A percentile compares a stretch with the other conserved stretches of the same genome.
phyloP scores from a whole-genome alignment of 2,329 filamentous ascomycete genomes.

The Aspergillus udagawae region DNA sequence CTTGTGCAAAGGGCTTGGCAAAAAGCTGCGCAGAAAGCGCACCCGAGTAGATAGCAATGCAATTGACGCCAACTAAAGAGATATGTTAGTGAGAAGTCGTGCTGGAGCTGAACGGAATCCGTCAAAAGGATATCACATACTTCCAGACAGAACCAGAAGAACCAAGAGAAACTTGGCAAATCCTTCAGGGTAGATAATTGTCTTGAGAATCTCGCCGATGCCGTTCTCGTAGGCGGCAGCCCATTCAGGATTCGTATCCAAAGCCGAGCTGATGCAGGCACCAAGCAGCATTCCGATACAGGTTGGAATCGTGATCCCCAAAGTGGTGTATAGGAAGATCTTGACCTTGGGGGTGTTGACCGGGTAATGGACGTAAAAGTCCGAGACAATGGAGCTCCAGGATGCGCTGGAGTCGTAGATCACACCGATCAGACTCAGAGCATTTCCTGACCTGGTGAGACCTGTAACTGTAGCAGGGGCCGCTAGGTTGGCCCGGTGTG shows the following conservation, averaged over 20 bases:
- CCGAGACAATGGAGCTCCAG: conserved; percentile 45
- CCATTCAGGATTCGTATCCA: conserved; percentile 43
- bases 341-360: conserved; percentile 44
- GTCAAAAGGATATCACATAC: conserved; percentile 2
- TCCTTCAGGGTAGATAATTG: conserved; percentile 42
- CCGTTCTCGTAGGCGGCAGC: conserved; percentile 27
- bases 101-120: not conserved
- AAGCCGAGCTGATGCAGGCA: conserved; percentile 41
- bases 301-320: conserved; percentile 48
- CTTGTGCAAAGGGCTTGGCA: conserved; percentile 38
- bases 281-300: conserved; percentile 48
- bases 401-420: conserved; percentile 49
- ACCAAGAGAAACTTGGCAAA: conserved; percentile 46
- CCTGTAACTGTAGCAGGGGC: conserved; percentile 35
- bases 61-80: conserved; percentile 41
- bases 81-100: not conserved
- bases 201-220: conserved; percentile 46
- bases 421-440: conserved; percentile 44
- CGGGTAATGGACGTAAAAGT: conserved; percentile 49
- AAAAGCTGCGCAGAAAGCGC: conserved; percentile 39
- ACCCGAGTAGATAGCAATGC: conserved; percentile 41
- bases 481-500: conserved; percentile 38
- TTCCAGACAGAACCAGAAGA: conserved; percentile 31
- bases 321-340: conserved; percentile 47
- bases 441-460: conserved; percentile 35